A percentile compares a stretch with the other conserved stretches of the same genome.
Conservation (phyloP, 257 asterid species). For the Solanum raphanifolium region DNA sequence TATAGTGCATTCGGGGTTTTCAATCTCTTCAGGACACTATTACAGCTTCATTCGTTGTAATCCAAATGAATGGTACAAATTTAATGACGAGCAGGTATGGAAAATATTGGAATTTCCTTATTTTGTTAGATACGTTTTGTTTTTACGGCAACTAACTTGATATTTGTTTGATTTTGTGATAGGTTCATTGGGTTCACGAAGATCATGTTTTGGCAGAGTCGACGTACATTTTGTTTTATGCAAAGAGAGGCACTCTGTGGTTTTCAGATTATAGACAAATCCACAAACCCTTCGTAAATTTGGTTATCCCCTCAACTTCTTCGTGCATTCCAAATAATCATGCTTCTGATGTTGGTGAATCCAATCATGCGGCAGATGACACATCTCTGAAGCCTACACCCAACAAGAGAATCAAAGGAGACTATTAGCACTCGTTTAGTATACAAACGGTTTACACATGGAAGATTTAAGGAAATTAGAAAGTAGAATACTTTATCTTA, state of each 20-base stretch:
- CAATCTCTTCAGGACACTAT: conserved; percentile 75
- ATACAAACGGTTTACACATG: too few species aligned
- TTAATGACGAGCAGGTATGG: conserved; percentile 27
- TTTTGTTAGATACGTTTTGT: too few species aligned
- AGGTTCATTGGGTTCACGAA: conserved; percentile 30
- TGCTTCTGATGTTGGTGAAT: background rate
- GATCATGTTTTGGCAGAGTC: conserved; percentile 53
- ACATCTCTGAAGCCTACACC: conserved; percentile 7
- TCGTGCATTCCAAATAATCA: conserved; percentile 5
- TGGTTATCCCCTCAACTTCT: conserved; percentile 11
- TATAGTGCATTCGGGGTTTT: conserved; percentile 66
- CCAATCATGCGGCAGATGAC: background rate
- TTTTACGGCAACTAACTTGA: background rate
- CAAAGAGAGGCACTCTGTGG: conserved; percentile 55
- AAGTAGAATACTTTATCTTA: too few species aligned
- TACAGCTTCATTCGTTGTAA: conserved; percentile 56
- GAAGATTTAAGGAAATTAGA: too few species aligned
- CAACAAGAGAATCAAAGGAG: background rate
- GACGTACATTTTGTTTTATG: conserved; percentile 75
- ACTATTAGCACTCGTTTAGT: too few species aligned
- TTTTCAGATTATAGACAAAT: conserved; percentile 43
- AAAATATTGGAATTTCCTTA: background rate
- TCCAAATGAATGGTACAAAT: conserved; percentile 17
- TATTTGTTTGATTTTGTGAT: background rate
- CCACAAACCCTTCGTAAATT: conserved; percentile 22